Conservation (phyloP, 164 flowering plant genomes). For the Liriodendron chinense region DNA sequence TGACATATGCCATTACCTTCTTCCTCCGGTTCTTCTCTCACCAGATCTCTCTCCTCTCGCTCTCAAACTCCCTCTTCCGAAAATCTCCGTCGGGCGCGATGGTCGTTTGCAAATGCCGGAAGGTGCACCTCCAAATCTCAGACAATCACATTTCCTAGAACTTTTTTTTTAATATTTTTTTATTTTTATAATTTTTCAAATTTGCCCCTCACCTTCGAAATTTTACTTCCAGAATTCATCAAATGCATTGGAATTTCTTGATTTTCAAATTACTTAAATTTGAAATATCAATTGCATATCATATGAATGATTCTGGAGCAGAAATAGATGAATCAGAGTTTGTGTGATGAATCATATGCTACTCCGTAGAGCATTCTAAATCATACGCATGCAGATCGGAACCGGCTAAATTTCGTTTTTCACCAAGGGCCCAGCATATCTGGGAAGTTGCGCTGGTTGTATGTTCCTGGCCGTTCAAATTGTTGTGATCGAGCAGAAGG, state of each 20-base stretch:
- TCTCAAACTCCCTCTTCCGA: not conserved
- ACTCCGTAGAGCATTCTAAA: not conserved
- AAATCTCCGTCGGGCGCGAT: slow-evolving; percentile 35
- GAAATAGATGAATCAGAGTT: not conserved
- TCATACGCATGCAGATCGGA: too few relatives aligned
- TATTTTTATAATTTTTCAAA: too few relatives aligned
- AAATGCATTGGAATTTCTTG: not conserved
- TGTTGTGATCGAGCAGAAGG: not conserved
- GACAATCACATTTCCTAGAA: not conserved
- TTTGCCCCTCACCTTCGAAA: not conserved
- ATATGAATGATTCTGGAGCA: not conserved
- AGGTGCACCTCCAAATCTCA: slow-evolving; percentile 37
- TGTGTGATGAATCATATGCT: not conserved
- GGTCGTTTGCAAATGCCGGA: slow-evolving; percentile 72
- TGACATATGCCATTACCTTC: not conserved
- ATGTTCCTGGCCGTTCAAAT: too few relatives aligned
- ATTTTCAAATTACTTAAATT: not conserved
- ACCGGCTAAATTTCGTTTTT: too few relatives aligned
- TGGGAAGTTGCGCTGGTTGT: not conserved
- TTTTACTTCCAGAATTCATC: not conserved
- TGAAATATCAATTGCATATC: not conserved
- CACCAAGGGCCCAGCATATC: too few relatives aligned
- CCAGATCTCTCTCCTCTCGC: not conserved
- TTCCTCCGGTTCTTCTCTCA: not conserved
- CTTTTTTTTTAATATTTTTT: not conserved